Evolutionary conservation across 176 grass and related monocot species (phyloP).

Genomic region (Bolboschoenus planiculmis): DNA sequence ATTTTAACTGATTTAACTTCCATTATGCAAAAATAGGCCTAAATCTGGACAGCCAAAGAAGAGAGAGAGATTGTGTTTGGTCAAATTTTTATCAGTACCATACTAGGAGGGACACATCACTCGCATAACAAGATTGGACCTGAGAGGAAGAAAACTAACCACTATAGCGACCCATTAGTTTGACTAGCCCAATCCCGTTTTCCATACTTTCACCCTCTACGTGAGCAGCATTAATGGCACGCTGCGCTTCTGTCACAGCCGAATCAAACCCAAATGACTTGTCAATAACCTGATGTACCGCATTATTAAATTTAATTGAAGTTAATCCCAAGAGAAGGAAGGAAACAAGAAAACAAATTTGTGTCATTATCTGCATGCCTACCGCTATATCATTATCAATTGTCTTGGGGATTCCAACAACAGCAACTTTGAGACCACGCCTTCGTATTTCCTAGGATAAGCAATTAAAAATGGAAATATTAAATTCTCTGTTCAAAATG

Average conservation of each 20-base stretch:
- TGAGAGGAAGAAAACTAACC: conserved; percentile 46
- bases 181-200: conserved; percentile 95
- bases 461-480: conserved; percentile 6
- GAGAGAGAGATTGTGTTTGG: not conserved
- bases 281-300: conserved; percentile 71
- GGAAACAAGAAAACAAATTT: not conserved
- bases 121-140: not conserved
- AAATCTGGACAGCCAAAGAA: not conserved
- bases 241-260: conserved; percentile 96
- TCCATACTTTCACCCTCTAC: conserved; percentile 92
- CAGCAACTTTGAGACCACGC: conserved; percentile 62
- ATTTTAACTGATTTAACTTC: not conserved
- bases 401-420: conserved; percentile 74
- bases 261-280: conserved; percentile 99
- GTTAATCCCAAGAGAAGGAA: not conserved
- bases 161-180: conserved; percentile 97
- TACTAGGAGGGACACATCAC: not conserved
- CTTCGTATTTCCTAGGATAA: conserved; percentile 66
- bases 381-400: conserved; percentile 93
- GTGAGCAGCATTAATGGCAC: conserved; percentile 94
- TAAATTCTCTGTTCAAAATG: not conserved
- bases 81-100: not conserved
- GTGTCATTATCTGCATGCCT: conserved; percentile 9
- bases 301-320: conserved; percentile 5
- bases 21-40: not conserved